Conservation (phyloP, 306 rosid genomes). For the Gynostemma pentaphyllum region DNA sequence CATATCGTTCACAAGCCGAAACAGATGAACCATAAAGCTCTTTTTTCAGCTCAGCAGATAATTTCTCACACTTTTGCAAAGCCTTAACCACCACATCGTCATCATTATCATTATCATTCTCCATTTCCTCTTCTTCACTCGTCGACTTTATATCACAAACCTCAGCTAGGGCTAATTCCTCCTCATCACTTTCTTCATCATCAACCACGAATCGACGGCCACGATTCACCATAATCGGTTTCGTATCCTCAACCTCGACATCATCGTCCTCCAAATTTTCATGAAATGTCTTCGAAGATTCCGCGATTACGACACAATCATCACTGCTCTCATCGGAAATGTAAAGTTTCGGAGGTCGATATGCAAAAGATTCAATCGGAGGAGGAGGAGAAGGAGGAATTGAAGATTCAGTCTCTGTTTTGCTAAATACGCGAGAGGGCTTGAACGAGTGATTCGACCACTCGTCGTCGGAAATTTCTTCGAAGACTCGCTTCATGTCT, state of each 20-base stretch:
- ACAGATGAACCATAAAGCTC: conserved; percentile 65
- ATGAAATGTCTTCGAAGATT: neutral
- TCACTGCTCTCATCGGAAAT: conserved; percentile 18
- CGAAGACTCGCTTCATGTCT: conserved; percentile 65
- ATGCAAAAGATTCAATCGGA: conserved; percentile 72
- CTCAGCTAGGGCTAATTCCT: conserved; percentile 23
- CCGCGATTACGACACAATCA: conserved; percentile 35
- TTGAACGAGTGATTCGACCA: conserved; percentile 82
- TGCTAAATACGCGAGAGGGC: conserved; percentile 62
- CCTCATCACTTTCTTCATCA: conserved; percentile 50
- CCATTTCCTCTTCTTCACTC: conserved; percentile 33
- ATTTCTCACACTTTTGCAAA: conserved; percentile 69
- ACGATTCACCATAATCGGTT: conserved; percentile 21
- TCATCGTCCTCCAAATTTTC: conserved; percentile 58
- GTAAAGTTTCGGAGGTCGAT: conserved; percentile 9
- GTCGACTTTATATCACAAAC: conserved; percentile 33
- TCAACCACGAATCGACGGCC: conserved; percentile 67
- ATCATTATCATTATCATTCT: conserved; percentile 20
- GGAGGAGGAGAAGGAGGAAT: conserved; percentile 54
- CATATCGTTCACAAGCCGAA: conserved; percentile 48
- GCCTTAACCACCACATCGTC: conserved; percentile 76
- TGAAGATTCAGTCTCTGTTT: conserved; percentile 17
- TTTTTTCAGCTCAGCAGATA: conserved; percentile 68
- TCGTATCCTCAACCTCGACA: conserved; percentile 16
- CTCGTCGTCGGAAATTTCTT: conserved; percentile 93